Conservation (phyloP, 257 asterid genomes). For the Solanum paucissectum region DNA sequence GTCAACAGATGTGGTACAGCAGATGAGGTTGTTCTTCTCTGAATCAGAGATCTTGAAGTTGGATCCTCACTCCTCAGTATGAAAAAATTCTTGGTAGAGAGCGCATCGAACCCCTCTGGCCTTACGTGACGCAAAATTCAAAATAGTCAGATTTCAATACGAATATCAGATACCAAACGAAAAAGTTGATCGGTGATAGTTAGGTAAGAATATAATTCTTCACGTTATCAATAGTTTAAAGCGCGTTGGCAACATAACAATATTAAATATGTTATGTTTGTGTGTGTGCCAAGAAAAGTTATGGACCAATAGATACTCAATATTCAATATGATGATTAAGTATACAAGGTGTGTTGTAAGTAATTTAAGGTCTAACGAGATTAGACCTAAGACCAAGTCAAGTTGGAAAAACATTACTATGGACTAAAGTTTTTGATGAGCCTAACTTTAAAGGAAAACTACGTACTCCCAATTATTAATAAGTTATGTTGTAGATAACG, state of each 20-base stretch:
- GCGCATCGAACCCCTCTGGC: too few relatives aligned
- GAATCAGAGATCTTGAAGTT: too few relatives aligned
- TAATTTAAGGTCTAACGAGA: neutral
- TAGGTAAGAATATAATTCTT: neutral
- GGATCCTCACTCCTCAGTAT: too few relatives aligned
- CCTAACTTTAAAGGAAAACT: neutral
- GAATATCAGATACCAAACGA: too few relatives aligned
- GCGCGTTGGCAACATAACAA: neutral
- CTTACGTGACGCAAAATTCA: fast-evolving
- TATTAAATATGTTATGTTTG: neutral
- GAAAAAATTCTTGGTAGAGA: neutral
- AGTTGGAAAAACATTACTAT: neutral
- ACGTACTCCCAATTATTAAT: neutral
- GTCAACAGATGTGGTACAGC: neutral
- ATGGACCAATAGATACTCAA: neutral
- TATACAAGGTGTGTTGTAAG: neutral
- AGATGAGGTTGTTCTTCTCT: too few relatives aligned
- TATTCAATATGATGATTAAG: neutral
- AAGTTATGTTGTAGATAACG: neutral
- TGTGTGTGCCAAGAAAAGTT: neutral
- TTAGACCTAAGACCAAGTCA: neutral
- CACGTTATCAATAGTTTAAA: neutral
- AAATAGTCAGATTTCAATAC: too few relatives aligned
- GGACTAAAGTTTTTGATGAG: neutral
- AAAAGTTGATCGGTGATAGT: neutral